Evolutionary conservation across 2,329 filamentous ascomycete genomes (phyloP).

Genomic region (Emergomyces pasteurianus): DNA sequence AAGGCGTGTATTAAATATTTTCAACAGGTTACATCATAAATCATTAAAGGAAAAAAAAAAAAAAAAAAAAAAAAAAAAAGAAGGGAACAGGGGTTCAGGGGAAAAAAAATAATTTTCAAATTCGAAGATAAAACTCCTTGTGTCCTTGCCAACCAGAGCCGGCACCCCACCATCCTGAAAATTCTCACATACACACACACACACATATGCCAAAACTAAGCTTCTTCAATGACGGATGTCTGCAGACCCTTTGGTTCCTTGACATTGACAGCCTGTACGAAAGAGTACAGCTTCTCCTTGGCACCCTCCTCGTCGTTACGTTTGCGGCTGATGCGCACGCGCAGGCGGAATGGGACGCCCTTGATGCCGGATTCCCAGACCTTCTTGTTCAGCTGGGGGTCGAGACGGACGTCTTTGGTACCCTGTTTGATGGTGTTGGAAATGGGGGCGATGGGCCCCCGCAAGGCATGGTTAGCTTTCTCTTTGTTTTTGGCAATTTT

Average conservation of each 20-base stretch:
- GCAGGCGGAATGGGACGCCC: constrained; percentile 94
- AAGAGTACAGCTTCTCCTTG: constrained; percentile 99
- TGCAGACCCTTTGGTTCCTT: constrained; percentile 98
- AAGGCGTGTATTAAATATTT: no score
- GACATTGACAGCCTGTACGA: constrained; percentile 98
- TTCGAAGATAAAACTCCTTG: not conserved
- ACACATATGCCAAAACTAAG: constrained; percentile 27
- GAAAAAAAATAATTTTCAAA: no score
- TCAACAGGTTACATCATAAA: not conserved
- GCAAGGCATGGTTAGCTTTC: constrained; percentile 1
- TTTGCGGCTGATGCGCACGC: constrained; percentile 97
- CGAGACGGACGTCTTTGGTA: constrained; percentile 91
- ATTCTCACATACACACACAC: no score
- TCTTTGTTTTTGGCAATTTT: not conserved
- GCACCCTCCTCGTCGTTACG: constrained; percentile 99
- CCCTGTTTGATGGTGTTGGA: constrained; percentile 45
- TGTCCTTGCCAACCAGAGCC: not conserved
- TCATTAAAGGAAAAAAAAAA: not conserved
- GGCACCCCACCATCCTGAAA: not conserved
- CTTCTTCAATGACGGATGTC: constrained; percentile 71
- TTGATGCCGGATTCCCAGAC: constrained; percentile 99
- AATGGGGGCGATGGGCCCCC: not conserved
- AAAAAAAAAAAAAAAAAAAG: not conserved
- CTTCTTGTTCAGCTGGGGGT: constrained; percentile 99
- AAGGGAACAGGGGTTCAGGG: not conserved